These are phyloP conservation scores for Suhomyces ambrosiae DNA, from an alignment of 1,139 yeast genomes.

Conservation along the genomic window DNA sequence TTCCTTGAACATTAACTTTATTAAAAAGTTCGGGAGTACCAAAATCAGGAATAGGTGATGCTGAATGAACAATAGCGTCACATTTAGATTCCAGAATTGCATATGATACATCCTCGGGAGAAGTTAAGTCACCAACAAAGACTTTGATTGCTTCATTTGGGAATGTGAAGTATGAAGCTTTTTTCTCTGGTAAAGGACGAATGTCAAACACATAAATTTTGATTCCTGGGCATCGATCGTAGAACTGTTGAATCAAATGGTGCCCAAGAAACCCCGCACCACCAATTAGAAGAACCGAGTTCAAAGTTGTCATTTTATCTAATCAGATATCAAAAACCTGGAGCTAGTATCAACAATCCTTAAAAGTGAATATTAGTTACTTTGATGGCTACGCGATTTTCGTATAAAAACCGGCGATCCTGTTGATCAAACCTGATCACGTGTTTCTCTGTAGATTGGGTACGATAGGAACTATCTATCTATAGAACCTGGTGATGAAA, in stretches of 20 bases:
- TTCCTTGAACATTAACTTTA: slow-evolving; percentile 90
- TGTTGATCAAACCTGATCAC: too few species aligned
- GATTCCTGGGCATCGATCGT: slow-evolving; percentile 66
- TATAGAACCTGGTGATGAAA: too few species aligned
- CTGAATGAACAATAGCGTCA: slow-evolving; percentile 88
- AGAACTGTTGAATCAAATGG: slow-evolving; percentile 85
- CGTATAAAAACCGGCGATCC: too few species aligned
- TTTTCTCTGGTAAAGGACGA: slow-evolving; percentile 74
- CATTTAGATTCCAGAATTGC: slow-evolving; percentile 67
- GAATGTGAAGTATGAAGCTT: slow-evolving; percentile 76
- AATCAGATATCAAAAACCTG: background rate
- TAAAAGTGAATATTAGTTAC: too few species aligned
- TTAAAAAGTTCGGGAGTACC: slow-evolving; percentile 66
- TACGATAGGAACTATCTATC: too few species aligned
- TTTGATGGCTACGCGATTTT: too few species aligned
- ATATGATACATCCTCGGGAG: slow-evolving; percentile 61
- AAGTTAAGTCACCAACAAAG: slow-evolving; percentile 84
- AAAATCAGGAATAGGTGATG: slow-evolving; percentile 72
- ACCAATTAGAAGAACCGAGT: slow-evolving; percentile 82
- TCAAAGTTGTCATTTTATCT: slow-evolving; percentile 17
- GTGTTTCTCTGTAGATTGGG: too few species aligned
- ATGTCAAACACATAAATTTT: slow-evolving; percentile 86
- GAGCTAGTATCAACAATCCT: background rate
- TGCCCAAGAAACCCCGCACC: slow-evolving; percentile 96
- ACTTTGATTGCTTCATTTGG: slow-evolving; percentile 57